Evolutionary conservation across 2,329 filamentous ascomycete species (phyloP).

Genomic region (Calycina marina): DNA sequence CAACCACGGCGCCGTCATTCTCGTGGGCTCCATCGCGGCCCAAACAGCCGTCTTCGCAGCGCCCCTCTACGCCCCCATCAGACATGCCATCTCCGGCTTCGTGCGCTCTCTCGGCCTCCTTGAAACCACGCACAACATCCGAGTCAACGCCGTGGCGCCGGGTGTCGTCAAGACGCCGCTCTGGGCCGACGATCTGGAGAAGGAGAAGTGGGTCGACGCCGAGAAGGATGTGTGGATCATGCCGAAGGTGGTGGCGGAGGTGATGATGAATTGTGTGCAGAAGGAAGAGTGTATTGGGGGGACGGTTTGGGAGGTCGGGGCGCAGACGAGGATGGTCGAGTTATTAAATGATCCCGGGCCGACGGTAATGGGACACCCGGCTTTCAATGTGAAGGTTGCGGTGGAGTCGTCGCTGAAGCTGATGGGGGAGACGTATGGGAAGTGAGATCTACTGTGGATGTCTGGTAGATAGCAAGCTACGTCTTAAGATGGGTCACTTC

Average conservation of each 20-base stretch:
- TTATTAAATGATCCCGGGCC: conserved; percentile 27
- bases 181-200: conserved; percentile 23
- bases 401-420: neutral
- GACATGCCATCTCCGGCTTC: conserved; percentile 31
- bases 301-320: conserved; percentile 27
- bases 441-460: too few species aligned
- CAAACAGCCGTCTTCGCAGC: conserved; percentile 24
- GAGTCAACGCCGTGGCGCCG: conserved; percentile 28
- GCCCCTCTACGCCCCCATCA: conserved; percentile 30
- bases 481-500: too few species aligned
- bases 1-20: conserved; percentile 19
- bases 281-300: conserved; percentile 22
- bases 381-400: neutral
- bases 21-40: conserved; percentile 32
- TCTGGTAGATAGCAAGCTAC: too few species aligned
- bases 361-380: neutral
- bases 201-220: conserved; percentile 17
- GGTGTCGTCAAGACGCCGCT: conserved; percentile 22
- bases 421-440: neutral
- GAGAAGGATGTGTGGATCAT: conserved; percentile 22
- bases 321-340: conserved; percentile 21
- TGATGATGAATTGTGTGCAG: conserved; percentile 26
- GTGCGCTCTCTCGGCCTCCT: conserved; percentile 25
- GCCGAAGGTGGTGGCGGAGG: conserved; percentile 27
- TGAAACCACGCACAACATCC: conserved; percentile 18